Evolutionary conservation across 2,329 filamentous ascomycete species (phyloP).

Genomic region (Aureobasidium sp.): DNA sequence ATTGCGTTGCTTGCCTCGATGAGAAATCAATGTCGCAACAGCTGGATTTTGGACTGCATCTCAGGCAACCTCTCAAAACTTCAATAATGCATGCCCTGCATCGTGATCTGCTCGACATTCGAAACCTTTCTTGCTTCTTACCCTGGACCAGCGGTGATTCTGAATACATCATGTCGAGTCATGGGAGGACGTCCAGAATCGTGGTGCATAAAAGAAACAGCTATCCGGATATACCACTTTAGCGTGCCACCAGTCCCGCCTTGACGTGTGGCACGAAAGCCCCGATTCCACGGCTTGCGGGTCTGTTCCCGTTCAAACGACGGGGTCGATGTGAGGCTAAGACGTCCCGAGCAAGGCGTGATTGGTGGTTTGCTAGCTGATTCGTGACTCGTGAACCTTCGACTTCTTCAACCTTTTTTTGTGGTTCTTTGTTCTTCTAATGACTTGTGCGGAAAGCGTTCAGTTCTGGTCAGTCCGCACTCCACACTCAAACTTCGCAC

Average conservation of each 20-base stretch:
- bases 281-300: background rate
- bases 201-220: background rate
- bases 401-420: background rate
- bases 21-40: background rate
- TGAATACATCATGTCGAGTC: background rate
- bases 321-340: background rate
- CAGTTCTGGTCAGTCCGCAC: too few relatives aligned
- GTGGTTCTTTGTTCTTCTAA: background rate
- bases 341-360: background rate
- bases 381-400: background rate
- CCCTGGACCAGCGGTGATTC: background rate
- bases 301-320: slow-evolving; percentile 1
- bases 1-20: background rate
- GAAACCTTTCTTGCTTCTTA: background rate
- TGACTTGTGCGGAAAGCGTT: background rate
- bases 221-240: background rate
- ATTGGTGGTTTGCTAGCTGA: background rate
- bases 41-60: background rate
- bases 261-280: background rate
- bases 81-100: too few relatives aligned
- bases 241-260: background rate
- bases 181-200: slow-evolving; percentile 4
- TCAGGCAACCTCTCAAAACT: background rate
- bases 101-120: too few relatives aligned
- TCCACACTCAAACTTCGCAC: too few relatives aligned